Evolutionary conservation across 2,329 filamentous ascomycete species (phyloP).

Genomic region (Pseudodiploospora longispora): DNA sequence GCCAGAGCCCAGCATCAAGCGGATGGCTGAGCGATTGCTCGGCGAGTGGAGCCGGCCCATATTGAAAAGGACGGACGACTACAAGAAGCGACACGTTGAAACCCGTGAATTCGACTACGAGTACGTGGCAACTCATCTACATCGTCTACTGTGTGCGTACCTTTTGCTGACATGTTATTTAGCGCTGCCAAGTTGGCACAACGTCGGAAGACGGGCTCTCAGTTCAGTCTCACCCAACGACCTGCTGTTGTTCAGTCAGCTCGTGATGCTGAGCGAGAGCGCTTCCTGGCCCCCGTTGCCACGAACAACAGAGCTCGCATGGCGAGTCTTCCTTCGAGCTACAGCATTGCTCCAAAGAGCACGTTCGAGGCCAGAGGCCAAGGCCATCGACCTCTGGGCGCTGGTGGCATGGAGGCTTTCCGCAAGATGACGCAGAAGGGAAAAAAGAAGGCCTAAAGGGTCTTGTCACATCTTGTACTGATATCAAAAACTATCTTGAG

Average conservation of each 20-base stretch:
- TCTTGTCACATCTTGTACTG: no score
- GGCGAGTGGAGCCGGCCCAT: constrained; percentile 95
- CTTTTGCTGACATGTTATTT: constrained; percentile 7
- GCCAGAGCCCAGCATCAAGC: constrained; percentile 81
- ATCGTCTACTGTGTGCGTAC: neutral
- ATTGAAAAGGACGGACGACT: constrained; percentile 87
- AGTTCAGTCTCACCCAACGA: constrained; percentile 43
- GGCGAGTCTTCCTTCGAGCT: constrained; percentile 45
- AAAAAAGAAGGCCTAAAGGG: constrained; percentile 38
- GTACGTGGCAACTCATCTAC: constrained; percentile 34
- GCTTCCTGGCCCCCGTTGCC: constrained; percentile 48
- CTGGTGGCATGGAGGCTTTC: constrained; percentile 57
- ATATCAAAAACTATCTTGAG: no score
- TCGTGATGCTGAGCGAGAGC: constrained; percentile 47
- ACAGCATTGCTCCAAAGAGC: constrained; percentile 53
- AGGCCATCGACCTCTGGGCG: constrained; percentile 53
- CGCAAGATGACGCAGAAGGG: constrained; percentile 57
- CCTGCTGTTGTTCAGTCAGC: constrained; percentile 29
- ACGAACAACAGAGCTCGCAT: constrained; percentile 50
- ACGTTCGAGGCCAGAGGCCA: constrained; percentile 47
- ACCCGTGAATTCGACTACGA: constrained; percentile 56
- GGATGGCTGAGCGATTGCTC: constrained; percentile 84
- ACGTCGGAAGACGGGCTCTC: constrained; percentile 37
- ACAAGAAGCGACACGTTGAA: constrained; percentile 70
- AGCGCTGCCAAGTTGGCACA: constrained; percentile 48